A percentile compares a stretch with the other conserved stretches of the same genome.
These are phyloP conservation scores for Carex kokanica DNA, from an alignment of 176 grass and related monocot species.

Conservation along the genomic window DNA sequence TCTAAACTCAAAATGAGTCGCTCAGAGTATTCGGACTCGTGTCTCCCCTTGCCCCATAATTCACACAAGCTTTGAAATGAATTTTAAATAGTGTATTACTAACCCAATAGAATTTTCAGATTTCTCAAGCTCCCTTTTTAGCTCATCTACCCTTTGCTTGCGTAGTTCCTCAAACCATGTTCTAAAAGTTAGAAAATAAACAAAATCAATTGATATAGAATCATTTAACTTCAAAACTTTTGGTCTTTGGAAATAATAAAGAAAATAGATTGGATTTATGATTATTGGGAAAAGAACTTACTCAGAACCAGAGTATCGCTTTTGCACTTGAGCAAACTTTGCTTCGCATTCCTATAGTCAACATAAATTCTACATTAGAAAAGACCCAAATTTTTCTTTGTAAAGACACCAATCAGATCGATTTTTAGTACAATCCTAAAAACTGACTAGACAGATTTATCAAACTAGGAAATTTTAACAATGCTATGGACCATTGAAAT, in stretches of 20 bases:
- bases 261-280: conserved; percentile 18
- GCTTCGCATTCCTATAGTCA: conserved; percentile 77
- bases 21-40: too few species aligned
- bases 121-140: conserved; percentile 69
- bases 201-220: neutral
- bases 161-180: conserved; percentile 86
- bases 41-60: neutral
- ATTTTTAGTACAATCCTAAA: neutral
- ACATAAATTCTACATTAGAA: conserved; percentile 8
- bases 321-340: conserved; percentile 67
- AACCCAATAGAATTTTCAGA: conserved; percentile 80
- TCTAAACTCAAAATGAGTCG: too few species aligned
- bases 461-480: neutral
- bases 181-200: conserved; percentile 38
- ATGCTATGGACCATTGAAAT: neutral
- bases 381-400: neutral
- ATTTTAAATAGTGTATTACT: conserved; percentile 31
- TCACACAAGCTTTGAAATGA: neutral
- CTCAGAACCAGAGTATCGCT: conserved; percentile 66
- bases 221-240: neutral
- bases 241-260: conserved; percentile 17
- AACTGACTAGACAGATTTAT: neutral
- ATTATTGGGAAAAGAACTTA: conserved; percentile 35
- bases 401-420: neutral
- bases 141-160: conserved; percentile 72